phyloP scores from a whole-genome alignment of 2,329 filamentous ascomycete genomes.

The Dothidotthia symphoricarpi region DNA sequence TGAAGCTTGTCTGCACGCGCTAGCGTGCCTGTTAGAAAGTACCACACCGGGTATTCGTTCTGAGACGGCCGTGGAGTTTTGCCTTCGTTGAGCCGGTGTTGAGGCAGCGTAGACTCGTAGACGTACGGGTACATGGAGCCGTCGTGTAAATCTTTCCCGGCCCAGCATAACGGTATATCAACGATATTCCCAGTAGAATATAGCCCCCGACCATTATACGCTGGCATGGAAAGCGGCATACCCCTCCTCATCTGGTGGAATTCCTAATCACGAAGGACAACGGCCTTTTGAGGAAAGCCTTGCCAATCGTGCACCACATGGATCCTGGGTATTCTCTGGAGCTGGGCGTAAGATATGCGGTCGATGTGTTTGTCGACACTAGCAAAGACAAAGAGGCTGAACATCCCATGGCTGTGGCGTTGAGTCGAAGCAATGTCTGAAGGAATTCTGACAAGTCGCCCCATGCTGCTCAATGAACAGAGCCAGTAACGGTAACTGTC shows the following conservation, averaged over 20 bases:
- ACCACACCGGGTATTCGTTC: slow-evolving; percentile 6
- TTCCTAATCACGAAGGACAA: slow-evolving; percentile 5
- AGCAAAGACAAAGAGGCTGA: slow-evolving; percentile 1
- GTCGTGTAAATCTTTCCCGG: slow-evolving; percentile 2
- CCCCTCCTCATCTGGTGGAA: background rate
- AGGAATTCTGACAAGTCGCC: too few species aligned
- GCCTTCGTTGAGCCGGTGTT: slow-evolving; percentile 2
- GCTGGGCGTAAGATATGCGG: background rate
- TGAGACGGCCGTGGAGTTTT: slow-evolving; percentile 2
- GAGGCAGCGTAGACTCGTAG: slow-evolving; percentile 3
- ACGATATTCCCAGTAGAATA: background rate
- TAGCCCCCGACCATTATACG: background rate
- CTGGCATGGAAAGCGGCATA: background rate
- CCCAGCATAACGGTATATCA: slow-evolving; percentile 2
- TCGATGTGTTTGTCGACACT: background rate
- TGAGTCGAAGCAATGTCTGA: too few species aligned
- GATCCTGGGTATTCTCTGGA: background rate
- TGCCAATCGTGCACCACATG: background rate
- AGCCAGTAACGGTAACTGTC: slow-evolving; percentile 7
- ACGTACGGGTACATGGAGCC: slow-evolving; percentile 1
- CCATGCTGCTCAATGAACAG: too few species aligned
- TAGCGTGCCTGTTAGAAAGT: slow-evolving; percentile 7
- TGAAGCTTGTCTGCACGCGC: slow-evolving; percentile 1
- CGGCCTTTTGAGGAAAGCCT: background rate
- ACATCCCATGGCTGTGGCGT: background rate